Evolutionary conservation across 1,284 basidiomycete species (phyloP), one percentile per base, ranked within the genome.

Genomic region (Caloboletus firmus): DNA sequence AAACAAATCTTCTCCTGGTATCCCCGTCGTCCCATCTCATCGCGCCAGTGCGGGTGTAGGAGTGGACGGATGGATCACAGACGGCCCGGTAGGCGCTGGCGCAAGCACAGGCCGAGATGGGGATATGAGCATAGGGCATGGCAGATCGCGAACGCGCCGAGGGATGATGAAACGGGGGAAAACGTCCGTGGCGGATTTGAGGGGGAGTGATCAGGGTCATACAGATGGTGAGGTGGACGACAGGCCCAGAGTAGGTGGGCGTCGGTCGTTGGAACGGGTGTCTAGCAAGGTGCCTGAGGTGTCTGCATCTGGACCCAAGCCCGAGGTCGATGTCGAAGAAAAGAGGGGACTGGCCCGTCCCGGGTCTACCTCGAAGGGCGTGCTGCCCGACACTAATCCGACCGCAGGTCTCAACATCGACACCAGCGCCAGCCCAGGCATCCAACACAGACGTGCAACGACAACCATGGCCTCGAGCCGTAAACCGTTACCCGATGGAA

Each of bases 31-130:
- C 26, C 15, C 28, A 12, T 15, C 45, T 4, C 43, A n/a, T n/a
- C 43, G 20, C 2, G 4, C 9, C 8, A 18, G 11, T n/a, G 17
- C 18, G 7, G 7, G 45, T 15, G 12, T 32, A 5, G 15, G 32
- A 13, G 32, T 45, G 11, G 68, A 62, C 36, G 66, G 66, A 0
- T 71, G 68, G 66, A 26, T 47, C 12, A 67, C 61, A 1, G 68
- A 67, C 1, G 39, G 54, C n/a, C 49, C 49, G 9, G 34, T 12
- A 5, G 35, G 8, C 4, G 15, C 31, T 1, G 26, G 15, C 11
- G 1, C 40, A 17, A 20, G 13, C 26, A 7, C 17, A 37, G 28
- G 22, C 4, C 26, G 7, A 17, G 28, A 22, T 32, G n/a, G 36
- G 7, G 32, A 32, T 2, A 28, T n/a, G 9, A 26, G 8, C 7